Base-by-base conservation (phyloP, 345 rosid species). In the Euphorbia pulcherrima region DNA sequence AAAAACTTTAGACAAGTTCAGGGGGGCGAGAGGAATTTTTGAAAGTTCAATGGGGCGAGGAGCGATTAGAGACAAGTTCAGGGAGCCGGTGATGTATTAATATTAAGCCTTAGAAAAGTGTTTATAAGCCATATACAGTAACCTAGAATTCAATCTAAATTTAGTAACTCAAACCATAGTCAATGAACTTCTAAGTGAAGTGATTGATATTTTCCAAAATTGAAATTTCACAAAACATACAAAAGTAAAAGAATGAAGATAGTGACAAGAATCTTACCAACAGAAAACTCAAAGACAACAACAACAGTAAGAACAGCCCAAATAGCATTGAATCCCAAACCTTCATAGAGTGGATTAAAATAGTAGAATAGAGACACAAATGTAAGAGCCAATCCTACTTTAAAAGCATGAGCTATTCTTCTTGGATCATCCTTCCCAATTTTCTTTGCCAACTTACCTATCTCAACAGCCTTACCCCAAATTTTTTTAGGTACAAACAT, bases 291-390 rank as follows among this genome's bases (percentile, higher is more conserved):
- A 37, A 86, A 89, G 64, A 89, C 89, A 54, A 89, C 87, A 4
- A 92, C 88, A 24, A 90, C 96, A 23, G 98, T 92, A 72, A 92
- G 83, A 0, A 92, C 83, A 51, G 95, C 97, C 97, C 97, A 88
- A 79, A 84, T 84, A 62, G 97, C 92, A 55, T 85, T 71, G 68
- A 77, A 85, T 4, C 91, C 95, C 27, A 90, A 86, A 71, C 56
- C 83, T 46, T 84, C 76, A 58, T 85, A 90, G 5, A 87, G 79
- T 48, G 97, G 92, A 57, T 80, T 75, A 65, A 27, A 85, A 64
- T 84, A 90, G 80, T 84, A 88, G 24, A 87, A 61, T 8, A 86
- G 46, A 1, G 92, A 90, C 50, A 90, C 95, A 8, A 85, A 65
- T 27, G 87, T 72, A 29, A 92, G 83, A 7, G 88, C 90, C 6